Conservation (phyloP, 768 basidiomycete genomes). For the Boletus huronensis region DNA sequence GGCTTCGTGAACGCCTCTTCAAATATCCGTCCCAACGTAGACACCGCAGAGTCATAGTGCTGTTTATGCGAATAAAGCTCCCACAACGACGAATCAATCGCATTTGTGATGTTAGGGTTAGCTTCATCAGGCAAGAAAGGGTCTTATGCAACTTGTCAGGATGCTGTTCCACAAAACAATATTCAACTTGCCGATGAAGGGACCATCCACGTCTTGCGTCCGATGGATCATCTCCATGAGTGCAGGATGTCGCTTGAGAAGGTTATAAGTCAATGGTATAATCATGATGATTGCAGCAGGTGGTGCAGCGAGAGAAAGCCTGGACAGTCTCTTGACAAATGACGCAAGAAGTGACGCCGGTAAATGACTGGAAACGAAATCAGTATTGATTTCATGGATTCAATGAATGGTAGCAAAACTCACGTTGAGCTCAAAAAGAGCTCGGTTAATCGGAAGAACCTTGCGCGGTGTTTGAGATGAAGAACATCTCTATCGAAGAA, state of each 20-base stretch:
- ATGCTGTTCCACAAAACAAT: neutral
- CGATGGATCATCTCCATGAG: conserved; percentile 94
- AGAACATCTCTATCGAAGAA: conserved; percentile 86
- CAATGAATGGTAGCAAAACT: conserved; percentile 29
- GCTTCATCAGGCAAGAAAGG: conserved; percentile 64
- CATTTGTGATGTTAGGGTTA: conserved; percentile 74
- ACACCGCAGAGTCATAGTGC: conserved; percentile 86
- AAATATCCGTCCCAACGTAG: conserved; percentile 84
- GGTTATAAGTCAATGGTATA: conserved; percentile 92
- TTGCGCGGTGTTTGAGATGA: conserved; percentile 87
- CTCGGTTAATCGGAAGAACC: conserved; percentile 92
- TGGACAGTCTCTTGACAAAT: conserved; percentile 87
- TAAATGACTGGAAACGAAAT: conserved; percentile 60
- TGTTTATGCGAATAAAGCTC: conserved; percentile 74
- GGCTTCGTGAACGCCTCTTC: conserved; percentile 94
- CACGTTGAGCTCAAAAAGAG: conserved; percentile 91
- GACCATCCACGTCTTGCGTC: conserved; percentile 34
- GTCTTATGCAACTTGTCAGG: conserved; percentile 43
- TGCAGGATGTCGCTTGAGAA: conserved; percentile 86
- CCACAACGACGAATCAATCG: conserved; percentile 89
- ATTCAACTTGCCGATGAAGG: conserved; percentile 33
- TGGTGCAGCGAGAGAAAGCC: conserved; percentile 79
- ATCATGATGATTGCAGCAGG: conserved; percentile 89
- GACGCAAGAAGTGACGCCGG: conserved; percentile 91
- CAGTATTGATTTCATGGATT: neutral